Evolutionary conservation across 2,329 filamentous ascomycete species (phyloP), one percentile per base, ranked within the genome.

Genomic region (Fusarium caatingaense): DNA sequence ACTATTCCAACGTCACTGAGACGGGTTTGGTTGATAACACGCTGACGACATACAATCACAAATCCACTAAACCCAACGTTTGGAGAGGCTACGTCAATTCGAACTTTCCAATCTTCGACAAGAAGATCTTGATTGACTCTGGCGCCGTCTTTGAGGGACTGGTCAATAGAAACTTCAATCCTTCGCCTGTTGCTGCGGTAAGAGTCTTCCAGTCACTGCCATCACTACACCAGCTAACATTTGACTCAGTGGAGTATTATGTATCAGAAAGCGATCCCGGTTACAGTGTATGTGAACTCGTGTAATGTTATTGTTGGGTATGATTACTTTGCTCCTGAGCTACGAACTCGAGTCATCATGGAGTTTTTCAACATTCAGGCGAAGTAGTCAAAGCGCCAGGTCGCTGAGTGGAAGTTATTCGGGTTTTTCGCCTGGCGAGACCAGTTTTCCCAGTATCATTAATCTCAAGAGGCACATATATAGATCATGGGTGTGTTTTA

Each of bases 41-140:
- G 2, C 6, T 81, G 55, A 79, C 74, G 7, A 76, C 74, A 0
- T 78, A 75, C 20, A 37, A 63, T 2, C 60, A 48, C 11, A 60
- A 72, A 2, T 66, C 58, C 1, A 55, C 53, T 0, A 62, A 68
- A 3, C 74, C 76, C 1, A 64, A 55, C 3, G 48, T 78, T 0
- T 82, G 75, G 75, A 73, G 74, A 34, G 79, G 75, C 16, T 80
- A 80, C 12, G 78, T 80, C 13, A 79, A 79, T 56, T 78, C 79
- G 0, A 79, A 79, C n/a, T 82, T 77, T 46, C 79, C 80, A 1
- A 71, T 81, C 9, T 76, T 81, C 20, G 50, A 51, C 0, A 62
- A 72, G 6, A 72, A 78, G 11, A 59, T 80, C 16, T 71, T 82
- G 25, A 56, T 78, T 10, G 55, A 68, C 0, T 42, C 60, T 7